Evolutionary conservation across 768 basidiomycete species (phyloP).

Genomic region (Rhodosporidiobolus odoratus): DNA sequence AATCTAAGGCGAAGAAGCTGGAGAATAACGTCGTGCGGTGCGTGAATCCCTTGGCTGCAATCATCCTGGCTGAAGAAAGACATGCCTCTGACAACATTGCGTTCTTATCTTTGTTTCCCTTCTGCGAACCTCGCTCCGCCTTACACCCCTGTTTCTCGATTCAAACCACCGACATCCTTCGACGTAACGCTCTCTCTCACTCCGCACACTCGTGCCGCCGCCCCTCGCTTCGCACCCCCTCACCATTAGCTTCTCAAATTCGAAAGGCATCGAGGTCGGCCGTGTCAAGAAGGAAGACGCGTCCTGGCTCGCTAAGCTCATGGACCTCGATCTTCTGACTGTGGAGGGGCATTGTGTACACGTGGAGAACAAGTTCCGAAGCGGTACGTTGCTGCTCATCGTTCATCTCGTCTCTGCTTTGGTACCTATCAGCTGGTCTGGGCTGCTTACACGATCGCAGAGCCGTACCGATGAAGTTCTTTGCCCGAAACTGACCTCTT

Average conservation of each 20-base stretch:
- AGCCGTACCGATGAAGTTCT: slow-evolving; percentile 32
- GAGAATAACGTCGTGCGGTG: slow-evolving; percentile 37
- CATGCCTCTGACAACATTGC: too few species aligned
- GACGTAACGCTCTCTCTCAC: background rate
- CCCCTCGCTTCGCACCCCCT: background rate
- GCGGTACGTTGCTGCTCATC: slow-evolving; percentile 5
- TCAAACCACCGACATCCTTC: background rate
- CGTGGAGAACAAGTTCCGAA: slow-evolving; percentile 7
- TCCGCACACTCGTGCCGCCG: background rate
- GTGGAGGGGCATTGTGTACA: slow-evolving; percentile 18
- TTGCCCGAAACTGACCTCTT: slow-evolving; percentile 47
- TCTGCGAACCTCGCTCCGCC: background rate
- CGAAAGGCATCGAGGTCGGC: slow-evolving; percentile 60
- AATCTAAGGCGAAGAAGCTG: slow-evolving; percentile 6
- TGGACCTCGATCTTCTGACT: slow-evolving; percentile 53
- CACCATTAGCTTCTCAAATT: slow-evolving; percentile 31
- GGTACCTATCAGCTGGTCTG: slow-evolving; percentile 67
- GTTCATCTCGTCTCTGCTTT: too few species aligned
- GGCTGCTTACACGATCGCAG: slow-evolving; percentile 57
- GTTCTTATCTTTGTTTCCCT: background rate
- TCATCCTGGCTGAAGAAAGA: too few species aligned
- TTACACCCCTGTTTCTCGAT: background rate
- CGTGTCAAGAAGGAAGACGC: slow-evolving; percentile 65
- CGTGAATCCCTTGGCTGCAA: too few species aligned
- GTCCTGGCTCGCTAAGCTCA: slow-evolving; percentile 65